Evolutionary conservation across 2,329 filamentous ascomycete genomes (phyloP), one percentile per base, ranked within the genome.

Genomic region (Phyllosticta citrichinensis): DNA sequence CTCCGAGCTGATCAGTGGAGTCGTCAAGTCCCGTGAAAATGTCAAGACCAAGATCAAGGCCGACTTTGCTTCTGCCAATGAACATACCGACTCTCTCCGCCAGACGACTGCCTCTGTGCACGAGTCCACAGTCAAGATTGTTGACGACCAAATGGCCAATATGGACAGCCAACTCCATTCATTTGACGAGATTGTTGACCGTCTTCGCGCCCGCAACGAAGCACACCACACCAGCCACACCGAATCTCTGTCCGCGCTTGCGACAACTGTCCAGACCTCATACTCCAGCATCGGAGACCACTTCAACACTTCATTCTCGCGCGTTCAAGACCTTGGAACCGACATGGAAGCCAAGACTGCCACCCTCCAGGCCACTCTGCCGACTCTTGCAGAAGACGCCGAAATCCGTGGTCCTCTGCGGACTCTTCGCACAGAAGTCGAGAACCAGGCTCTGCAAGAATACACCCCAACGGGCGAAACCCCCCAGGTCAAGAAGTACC

Each of bases 141-240:
- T 97, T 12, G 89, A 93, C 68, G 87, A 88, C 62, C 94, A 99
- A 75, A 89, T 95, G 76, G 82, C 83, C 61, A 89, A 96, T 66
- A 87, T 99, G 70, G 87, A 89, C 63, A 82, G 81, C n/a, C 91
- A 97, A 73, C 92, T 99, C 83, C 84, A 86, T 61, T 89, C 90
- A 1, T 81, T 99, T 8, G 93, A 97, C 68, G 89, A 93, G 65
- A 96, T 97, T 67, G 91, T 97, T 50, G 82, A 87, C 33, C 86
- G 89, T 33, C 91, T 95, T 56, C 85, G 87, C 63, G 83, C 83
- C 1, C 88, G 95, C 68, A 97, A 96, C 71, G 84, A 87, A 30
- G 79, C 80, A 19, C 91, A 96, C 69, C 87, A 94, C 71, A 80
- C 85, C 25, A 81, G 82, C 25, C 89, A 95, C 65, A 74, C 80